These are phyloP conservation scores for Auriscalpium orientale DNA, from an alignment of 768 basidiomycete species.

Conservation along the genomic window DNA sequence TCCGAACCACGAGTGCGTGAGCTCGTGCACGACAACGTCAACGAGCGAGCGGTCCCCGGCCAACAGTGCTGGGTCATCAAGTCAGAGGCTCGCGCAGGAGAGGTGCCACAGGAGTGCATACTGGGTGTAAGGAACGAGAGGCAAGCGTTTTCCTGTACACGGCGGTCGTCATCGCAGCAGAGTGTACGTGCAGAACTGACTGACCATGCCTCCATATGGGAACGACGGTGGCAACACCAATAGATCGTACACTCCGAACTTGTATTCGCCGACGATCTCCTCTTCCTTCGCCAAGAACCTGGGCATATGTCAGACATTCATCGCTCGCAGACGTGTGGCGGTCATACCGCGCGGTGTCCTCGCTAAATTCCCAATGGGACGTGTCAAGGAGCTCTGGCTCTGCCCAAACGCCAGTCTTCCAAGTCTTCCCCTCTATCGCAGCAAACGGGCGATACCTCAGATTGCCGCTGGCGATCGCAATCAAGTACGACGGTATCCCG, in stretches of 20 bases:
- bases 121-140: conserved; percentile 85
- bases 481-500: conserved; percentile 85
- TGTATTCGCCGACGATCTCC: conserved; percentile 64
- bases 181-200: conserved; percentile 10
- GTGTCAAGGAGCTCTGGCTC: conserved; percentile 77
- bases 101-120: conserved; percentile 24
- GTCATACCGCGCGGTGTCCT: conserved; percentile 68
- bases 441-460: conserved; percentile 65
- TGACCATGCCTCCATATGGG: conserved; percentile 87
- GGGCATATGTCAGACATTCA: background rate
- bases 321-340: background rate
- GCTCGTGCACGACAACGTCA: conserved; percentile 84
- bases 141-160: conserved; percentile 75
- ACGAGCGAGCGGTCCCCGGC: conserved; percentile 83
- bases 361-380: conserved; percentile 81
- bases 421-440: conserved; percentile 50
- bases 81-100: background rate
- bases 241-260: conserved; percentile 84
- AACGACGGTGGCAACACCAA: conserved; percentile 87
- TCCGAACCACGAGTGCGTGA: conserved; percentile 88
- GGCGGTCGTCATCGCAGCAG: background rate
- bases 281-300: conserved; percentile 79
- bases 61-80: conserved; percentile 48
- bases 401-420: conserved; percentile 86
- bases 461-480: conserved; percentile 87